These are phyloP conservation scores for Apiospora kogelbergensis DNA, from an alignment of 2,329 filamentous ascomycete species.

Conservation along the genomic window DNA sequence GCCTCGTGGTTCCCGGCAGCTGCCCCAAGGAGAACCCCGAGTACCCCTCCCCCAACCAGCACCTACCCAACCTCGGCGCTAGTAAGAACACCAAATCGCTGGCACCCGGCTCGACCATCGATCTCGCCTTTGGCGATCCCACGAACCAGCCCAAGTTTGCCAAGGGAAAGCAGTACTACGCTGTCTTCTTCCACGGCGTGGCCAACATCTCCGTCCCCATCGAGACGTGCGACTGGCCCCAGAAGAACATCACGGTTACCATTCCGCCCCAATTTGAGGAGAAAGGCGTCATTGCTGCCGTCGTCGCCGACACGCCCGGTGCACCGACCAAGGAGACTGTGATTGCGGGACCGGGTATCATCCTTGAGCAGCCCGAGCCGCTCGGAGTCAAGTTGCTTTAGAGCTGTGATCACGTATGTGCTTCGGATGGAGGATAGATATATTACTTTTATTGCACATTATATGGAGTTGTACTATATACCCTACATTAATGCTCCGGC, in stretches of 20 bases:
- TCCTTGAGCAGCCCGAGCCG: conserved; percentile 35
- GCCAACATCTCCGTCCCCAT: conserved; percentile 36
- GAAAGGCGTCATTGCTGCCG: conserved; percentile 35
- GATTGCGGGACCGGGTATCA: conserved; percentile 37
- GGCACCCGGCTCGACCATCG: conserved; percentile 31
- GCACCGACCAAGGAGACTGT: conserved; percentile 38
- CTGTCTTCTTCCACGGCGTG: conserved; percentile 41
- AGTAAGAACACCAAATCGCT: conserved; percentile 25
- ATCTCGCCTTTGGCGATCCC: conserved; percentile 30
- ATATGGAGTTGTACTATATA: neutral
- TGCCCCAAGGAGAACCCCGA: conserved; percentile 36
- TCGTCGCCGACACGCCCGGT: conserved; percentile 35
- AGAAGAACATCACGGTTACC: conserved; percentile 28
- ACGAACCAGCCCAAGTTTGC: conserved; percentile 28
- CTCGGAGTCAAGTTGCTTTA: conserved; percentile 21
- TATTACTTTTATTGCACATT: neutral
- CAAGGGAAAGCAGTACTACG: conserved; percentile 33
- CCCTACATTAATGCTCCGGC: neutral
- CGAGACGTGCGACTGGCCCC: conserved; percentile 25
- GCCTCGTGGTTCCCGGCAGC: conserved; percentile 22
- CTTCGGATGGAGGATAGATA: neutral
- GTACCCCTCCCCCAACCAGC: conserved; percentile 37
- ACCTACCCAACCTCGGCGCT: conserved; percentile 32
- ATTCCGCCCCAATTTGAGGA: conserved; percentile 37
- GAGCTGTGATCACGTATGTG: neutral